Percentiles rank a stretch among this genome's conserved stretches.
phyloP scores from a whole-genome alignment of 306 rosid genomes.

The Chamaecrista fasciculata region DNA sequence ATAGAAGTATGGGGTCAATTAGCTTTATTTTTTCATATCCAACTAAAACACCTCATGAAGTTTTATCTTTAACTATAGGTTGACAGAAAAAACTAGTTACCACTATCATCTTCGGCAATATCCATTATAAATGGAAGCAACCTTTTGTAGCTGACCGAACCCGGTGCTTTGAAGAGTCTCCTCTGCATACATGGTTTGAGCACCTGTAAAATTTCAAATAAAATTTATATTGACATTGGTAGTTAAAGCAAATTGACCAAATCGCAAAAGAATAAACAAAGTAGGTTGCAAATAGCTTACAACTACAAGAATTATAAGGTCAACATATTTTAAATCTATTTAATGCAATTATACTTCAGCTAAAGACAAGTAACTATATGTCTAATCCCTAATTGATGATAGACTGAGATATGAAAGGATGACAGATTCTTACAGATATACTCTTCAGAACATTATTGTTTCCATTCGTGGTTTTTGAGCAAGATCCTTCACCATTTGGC shows the following conservation, averaged over 20 bases:
- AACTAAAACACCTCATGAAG: not conserved
- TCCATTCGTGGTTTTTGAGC: conserved; percentile 17
- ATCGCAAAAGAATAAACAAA: not conserved
- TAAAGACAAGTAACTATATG: not conserved
- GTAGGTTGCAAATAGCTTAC: not conserved
- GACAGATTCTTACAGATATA: conserved; percentile 43
- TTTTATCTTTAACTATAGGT: not conserved
- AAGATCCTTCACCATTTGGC: conserved; percentile 20
- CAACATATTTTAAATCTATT: conserved; percentile 1
- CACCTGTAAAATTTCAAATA: conserved; percentile 43
- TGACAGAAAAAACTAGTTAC: conserved; percentile 34
- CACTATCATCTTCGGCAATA: conserved; percentile 34
- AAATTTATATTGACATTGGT: conserved; percentile 17
- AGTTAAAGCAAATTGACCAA: not conserved
- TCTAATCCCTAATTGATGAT: conserved; percentile 12
- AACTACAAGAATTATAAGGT: not conserved
- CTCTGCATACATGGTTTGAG: conserved; percentile 49
- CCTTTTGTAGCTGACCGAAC: conserved; percentile 73
- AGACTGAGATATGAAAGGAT: conserved; percentile 1
- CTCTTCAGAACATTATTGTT: conserved; percentile 24
- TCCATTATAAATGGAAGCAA: conserved; percentile 70
- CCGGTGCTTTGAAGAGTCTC: conserved; percentile 67
- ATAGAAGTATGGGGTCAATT: conserved; percentile 1
- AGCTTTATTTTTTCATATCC: conserved; percentile 13
- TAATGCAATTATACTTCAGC: not conserved